Base-by-base conservation (phyloP, 805 yeast species). In the Zygoascus bituminiphila region DNA sequence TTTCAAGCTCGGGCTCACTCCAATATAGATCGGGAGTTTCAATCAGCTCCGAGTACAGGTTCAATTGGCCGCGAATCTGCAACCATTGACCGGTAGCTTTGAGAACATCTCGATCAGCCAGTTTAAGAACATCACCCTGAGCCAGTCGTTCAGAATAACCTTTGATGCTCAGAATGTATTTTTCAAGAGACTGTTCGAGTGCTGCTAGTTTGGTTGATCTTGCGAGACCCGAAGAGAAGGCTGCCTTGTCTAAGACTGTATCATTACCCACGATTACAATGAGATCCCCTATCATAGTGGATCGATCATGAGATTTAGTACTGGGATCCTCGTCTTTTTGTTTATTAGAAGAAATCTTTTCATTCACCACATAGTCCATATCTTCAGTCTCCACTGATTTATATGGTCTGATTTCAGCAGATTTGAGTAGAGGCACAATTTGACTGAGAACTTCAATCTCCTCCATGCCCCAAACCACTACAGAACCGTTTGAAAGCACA, bases 11-110 rank as follows among this genome's bases (percentile, higher is more conserved):
- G 1, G 96, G 95, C 60, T 88, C 96, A 42, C 87, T 77, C 97
- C 97, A 89, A 64, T 88, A 89, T 39, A 88, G 66, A 62, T 89
- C 97, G 0, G 97, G 97, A 0, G 94, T 87, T 57, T 88, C 96
- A 25, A 87, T 86, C 51, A 89, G 72, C 59, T 88, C 96, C 8
- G 91, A 84, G 63, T 89, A 88, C 26, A 89, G 67, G 57, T 89
- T 89, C 55, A 89, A 72, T 55, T 83, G 83, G 1, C 95, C 96
- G 51, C 97, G 70, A 12, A 89, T 69, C 39, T 86, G 67, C 54
- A 89, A 77, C 20, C 89, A 68, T 47, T 81, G 71, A 0, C 96
- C 96, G 0, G 93, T 86, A 4, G 81, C 70, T 55, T 71, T 72
- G 44, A 88, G 65, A 3, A 84, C 79, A 35, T 85, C 88, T 15